These are phyloP conservation scores for Fusarium nanum DNA, from an alignment of 2,329 filamentous ascomycete genomes.

Conservation along the genomic window DNA sequence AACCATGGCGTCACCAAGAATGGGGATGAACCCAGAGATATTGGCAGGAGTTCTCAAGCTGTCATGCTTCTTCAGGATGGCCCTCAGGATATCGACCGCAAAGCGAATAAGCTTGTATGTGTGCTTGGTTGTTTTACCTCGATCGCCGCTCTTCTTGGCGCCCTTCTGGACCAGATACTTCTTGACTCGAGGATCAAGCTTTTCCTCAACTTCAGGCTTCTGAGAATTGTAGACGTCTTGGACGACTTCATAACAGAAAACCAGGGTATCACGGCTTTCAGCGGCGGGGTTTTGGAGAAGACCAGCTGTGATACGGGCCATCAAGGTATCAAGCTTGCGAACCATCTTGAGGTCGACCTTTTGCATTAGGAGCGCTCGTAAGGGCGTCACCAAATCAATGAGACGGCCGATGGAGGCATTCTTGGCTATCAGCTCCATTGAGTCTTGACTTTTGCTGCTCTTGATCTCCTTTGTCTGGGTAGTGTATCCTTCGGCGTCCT, in stretches of 20 bases:
- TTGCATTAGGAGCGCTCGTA: constrained; percentile 83
- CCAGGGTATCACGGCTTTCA: constrained; percentile 82
- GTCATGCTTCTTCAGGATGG: constrained; percentile 87
- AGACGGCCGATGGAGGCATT: constrained; percentile 81
- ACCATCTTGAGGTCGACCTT: constrained; percentile 86
- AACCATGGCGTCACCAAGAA: constrained; percentile 87
- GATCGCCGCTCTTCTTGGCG: constrained; percentile 77
- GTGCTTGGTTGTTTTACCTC: constrained; percentile 80
- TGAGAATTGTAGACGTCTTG: constrained; percentile 82
- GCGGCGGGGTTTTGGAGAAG: constrained; percentile 84
- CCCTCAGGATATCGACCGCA: constrained; percentile 85
- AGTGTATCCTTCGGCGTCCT: constrained; percentile 94
- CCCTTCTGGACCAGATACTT: constrained; percentile 85
- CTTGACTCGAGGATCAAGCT: constrained; percentile 70
- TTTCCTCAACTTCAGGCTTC: constrained; percentile 62
- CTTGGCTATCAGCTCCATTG: constrained; percentile 91
- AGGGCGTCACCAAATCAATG: constrained; percentile 79
- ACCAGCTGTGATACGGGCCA: constrained; percentile 85
- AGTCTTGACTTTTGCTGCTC: constrained; percentile 97
- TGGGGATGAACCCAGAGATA: constrained; percentile 84
- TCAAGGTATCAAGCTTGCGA: constrained; percentile 89
- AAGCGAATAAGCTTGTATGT: constrained; percentile 90
- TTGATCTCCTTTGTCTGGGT: constrained; percentile 98
- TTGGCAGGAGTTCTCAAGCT: constrained; percentile 82
- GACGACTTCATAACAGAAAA: constrained; percentile 95